Percentiles rank a stretch among this genome's conserved stretches.
These are phyloP conservation scores for Poteriospumella lacustris DNA, from an alignment of 108 stramenopile genomes.

Conservation along the genomic window DNA sequence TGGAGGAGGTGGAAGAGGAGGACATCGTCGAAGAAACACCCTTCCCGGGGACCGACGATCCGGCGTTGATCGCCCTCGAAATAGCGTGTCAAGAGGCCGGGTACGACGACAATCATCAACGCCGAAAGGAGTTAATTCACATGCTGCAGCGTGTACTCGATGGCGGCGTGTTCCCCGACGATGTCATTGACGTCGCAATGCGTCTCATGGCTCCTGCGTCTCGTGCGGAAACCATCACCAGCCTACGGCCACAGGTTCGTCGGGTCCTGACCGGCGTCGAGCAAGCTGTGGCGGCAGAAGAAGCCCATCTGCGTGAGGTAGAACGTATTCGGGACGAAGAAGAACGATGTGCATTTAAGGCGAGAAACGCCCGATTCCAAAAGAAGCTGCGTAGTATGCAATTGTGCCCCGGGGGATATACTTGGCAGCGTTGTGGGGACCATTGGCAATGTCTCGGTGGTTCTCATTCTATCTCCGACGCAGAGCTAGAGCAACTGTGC, in stretches of 20 bases:
- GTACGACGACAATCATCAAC: neutral
- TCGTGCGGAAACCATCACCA: neutral
- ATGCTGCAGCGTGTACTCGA: neutral
- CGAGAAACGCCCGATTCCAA: conserved; percentile 33
- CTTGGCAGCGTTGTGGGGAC: conserved; percentile 43
- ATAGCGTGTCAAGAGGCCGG: conserved; percentile 5
- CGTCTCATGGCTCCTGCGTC: no score
- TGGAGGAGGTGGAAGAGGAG: neutral
- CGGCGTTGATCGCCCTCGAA: neutral
- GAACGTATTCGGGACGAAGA: neutral
- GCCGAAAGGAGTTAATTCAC: neutral
- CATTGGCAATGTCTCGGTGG: conserved; percentile 67
- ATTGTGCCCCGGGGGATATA: conserved; percentile 52
- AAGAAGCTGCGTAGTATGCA: conserved; percentile 42
- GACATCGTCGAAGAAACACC: neutral
- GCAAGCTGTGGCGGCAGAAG: neutral
- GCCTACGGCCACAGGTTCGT: neutral
- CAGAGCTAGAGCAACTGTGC: no score
- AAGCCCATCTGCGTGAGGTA: conserved; percentile 11
- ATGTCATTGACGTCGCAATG: neutral
- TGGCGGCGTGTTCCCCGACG: neutral
- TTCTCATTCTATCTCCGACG: conserved; percentile 46
- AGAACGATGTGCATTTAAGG: conserved; percentile 22
- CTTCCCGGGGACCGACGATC: neutral
- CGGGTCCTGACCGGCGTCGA: neutral